A percentile compares a stretch with the other conserved stretches of the same genome.
Conservation (phyloP, 805 yeast genomes). For the Gaillardinia entomophila region DNA sequence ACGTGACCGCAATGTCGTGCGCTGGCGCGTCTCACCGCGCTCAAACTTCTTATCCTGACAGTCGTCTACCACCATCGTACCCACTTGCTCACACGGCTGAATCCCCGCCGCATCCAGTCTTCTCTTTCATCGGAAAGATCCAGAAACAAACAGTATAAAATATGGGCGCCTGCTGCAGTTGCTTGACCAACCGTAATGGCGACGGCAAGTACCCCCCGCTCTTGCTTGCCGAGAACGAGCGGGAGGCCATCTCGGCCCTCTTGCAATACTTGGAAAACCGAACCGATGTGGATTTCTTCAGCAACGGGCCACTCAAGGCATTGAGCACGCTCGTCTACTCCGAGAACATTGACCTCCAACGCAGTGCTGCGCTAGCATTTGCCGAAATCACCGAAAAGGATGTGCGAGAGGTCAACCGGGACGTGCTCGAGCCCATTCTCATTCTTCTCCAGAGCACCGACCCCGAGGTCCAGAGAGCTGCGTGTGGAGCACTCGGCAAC, state of each 20-base stretch:
- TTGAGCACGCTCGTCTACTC: conserved; percentile 89
- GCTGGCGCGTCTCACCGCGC: too few relatives aligned
- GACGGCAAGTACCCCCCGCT: conserved; percentile 70
- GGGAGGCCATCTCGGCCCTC: conserved; percentile 91
- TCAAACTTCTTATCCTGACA: too few relatives aligned
- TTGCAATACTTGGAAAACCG: conserved; percentile 79
- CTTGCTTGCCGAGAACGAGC: conserved; percentile 83
- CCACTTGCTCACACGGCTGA: too few relatives aligned
- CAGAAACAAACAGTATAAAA: not conserved
- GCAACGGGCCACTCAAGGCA: conserved; percentile 81
- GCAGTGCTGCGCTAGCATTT: conserved; percentile 96
- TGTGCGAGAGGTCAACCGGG: conserved; percentile 83
- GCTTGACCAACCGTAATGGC: conserved; percentile 36
- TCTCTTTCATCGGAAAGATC: too few relatives aligned
- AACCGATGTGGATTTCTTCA: conserved; percentile 83
- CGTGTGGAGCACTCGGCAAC: conserved; percentile 98
- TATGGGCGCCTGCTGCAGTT: conserved; percentile 42
- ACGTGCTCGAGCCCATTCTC: conserved; percentile 89
- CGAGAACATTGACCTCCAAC: conserved; percentile 88
- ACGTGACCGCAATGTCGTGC: too few relatives aligned
- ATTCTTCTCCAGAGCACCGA: conserved; percentile 82
- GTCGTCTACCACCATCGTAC: too few relatives aligned
- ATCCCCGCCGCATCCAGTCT: too few relatives aligned
- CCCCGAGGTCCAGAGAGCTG: conserved; percentile 95
- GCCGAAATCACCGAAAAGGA: conserved; percentile 98